Base-by-base conservation (phyloP, 148 eudicot genomes). In the Limonium bicolor region DNA sequence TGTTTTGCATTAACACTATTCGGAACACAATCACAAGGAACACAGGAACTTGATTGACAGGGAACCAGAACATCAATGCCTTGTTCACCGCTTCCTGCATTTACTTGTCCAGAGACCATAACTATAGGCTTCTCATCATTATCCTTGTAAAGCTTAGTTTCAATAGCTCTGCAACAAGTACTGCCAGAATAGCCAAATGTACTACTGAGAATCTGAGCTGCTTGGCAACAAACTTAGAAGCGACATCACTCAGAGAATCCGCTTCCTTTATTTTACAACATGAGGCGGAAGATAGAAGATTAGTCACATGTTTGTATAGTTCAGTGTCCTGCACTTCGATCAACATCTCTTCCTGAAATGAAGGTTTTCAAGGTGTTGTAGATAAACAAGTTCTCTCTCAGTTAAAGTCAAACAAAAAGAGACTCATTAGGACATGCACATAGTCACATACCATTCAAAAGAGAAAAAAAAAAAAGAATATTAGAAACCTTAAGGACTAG, bases 331-430 rank as follows among this genome's bases (percentile, higher is more conserved):
- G 82, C 53, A 87, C 90, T 79, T 78, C 85, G 54, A 76, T 79
- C 56, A 82, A 64, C 17, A 87, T 73, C 61, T 82, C 88, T 59
- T 82, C 96, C 96, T 87, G 72, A 43, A 43, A 43, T n/a, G n/a
- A n/a, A n/a, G n/a, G n/a, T n/a, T n/a, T n/a, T n/a, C 31, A 25
- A 14, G 20, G 9, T 5, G 13, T 20, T 21, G 45, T 16, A 20
- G 4, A 20, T 37, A 6, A 37, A 35, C 16, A 15, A n/a, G 13
- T 3, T 35, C 38, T 19, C 38, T 35, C 22, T 7, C 20, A 18
- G 25, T 39, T 39, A 5, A 1, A 18, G 20, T 7, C 9, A 39
- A 19, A 39, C 5, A 8, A 19, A 20, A 25, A 39, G 11, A 19
- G 11, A 22, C n/a, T n/a, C n/a, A n/a, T n/a, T n/a, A n/a, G n/a